Evolutionary conservation across 768 basidiomycete genomes (phyloP), one percentile per base, ranked within the genome.

Genomic region (Crucibulum laeve): DNA sequence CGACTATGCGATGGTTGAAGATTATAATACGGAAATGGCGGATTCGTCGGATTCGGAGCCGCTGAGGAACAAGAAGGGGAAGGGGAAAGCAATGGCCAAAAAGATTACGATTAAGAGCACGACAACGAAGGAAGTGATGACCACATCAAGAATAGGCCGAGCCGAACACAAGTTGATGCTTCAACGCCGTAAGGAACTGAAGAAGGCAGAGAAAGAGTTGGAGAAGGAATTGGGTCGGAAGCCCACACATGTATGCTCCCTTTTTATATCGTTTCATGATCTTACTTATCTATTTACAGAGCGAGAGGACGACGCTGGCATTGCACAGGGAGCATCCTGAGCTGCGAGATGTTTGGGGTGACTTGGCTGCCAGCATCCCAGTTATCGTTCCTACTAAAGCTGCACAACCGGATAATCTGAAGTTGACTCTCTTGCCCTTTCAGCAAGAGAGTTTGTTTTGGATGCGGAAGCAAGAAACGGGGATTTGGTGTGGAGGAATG

Each of bases 401-500:
- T 37, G 76, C 77, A 22, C 93, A 94, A 45, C 94, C 96, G 2
- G 68, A 66, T 2, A 82, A 82, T n/a, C 68, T 98, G 47, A 95
- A 91, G 60, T 76, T 90, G 39, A 81, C 77, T 0, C 76, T 99
- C 3, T 70, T 99, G 25, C 95, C 94, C 1, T 99, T 98, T 77
- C 96, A 99, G 61, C 80, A 79, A 41, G 96, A 99, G 66, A 91
- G 90, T 64, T 69, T 99, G 50, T 84, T 72, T 55, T 99, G 96
- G 96, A 95, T 99, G 91, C 78, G 80, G 52, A 76, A 90, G 56
- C 96, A 98, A 67, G 96, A 99, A 61, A 69, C 82, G 42, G 77
- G 87, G 5, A 64, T 80, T 2, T 98, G 94, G 90, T 69, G 73
- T 38, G 96, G 95, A 26, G 96, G 95, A 4, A 84, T 97, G 80